Conservation (phyloP, 2,329 filamentous ascomycete genomes). For the Colletotrichum noveboracense region DNA sequence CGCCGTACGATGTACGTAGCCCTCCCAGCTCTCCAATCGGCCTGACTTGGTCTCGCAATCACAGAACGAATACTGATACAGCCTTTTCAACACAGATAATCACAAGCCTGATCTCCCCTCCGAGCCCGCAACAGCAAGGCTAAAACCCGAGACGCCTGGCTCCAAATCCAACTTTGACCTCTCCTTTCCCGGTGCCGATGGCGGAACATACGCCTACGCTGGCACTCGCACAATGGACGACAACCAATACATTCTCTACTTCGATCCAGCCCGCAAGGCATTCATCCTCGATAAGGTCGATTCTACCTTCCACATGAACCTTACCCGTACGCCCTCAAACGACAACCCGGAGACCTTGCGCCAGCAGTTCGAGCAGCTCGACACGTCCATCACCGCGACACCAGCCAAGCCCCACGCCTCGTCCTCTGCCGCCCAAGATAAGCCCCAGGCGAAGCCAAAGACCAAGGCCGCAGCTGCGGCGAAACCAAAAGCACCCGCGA, state of each 20-base stretch:
- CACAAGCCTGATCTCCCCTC: conserved; percentile 62
- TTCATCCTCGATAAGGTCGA: conserved; percentile 85
- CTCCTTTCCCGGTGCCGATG: conserved; percentile 56
- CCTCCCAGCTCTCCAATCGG: not conserved
- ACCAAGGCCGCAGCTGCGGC: conserved; percentile 19
- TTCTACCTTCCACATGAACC: conserved; percentile 87
- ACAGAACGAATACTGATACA: not conserved
- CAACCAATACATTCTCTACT: conserved; percentile 72
- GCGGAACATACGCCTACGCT: conserved; percentile 62
- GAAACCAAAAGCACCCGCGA: conserved; percentile 23
- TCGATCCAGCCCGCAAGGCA: conserved; percentile 74
- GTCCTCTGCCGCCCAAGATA: conserved; percentile 20
- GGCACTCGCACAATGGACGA: conserved; percentile 63
- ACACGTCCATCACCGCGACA: conserved; percentile 32
- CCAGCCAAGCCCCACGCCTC: conserved; percentile 26
- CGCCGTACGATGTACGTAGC: conserved; percentile 60
- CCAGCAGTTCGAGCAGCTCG: conserved; percentile 71
- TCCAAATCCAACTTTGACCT: conserved; percentile 62
- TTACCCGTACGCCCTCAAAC: conserved; percentile 72
- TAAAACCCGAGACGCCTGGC: conserved; percentile 55
- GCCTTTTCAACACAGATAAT: conserved; percentile 54
- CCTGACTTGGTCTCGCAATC: not conserved
- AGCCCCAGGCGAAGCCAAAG: conserved; percentile 23
- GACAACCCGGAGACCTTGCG: conserved; percentile 67
- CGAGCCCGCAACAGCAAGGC: conserved; percentile 50